Evolutionary conservation across 768 basidiomycete genomes (phyloP).

Genomic region (Hypholoma sublateritium): DNA sequence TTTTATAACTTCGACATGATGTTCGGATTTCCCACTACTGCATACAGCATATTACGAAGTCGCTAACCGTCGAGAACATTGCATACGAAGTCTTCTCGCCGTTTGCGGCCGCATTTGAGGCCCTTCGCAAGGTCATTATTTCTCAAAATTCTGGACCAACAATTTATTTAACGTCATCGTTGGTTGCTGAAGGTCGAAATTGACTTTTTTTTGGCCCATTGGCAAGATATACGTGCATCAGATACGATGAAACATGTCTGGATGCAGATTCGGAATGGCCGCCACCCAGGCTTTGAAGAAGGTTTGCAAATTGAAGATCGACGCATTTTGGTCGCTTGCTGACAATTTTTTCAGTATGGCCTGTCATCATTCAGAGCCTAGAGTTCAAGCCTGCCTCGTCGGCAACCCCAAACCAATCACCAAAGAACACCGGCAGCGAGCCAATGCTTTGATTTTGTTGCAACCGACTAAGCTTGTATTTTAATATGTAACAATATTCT

Average conservation of each 20-base stretch:
- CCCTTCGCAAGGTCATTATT: slow-evolving; percentile 64
- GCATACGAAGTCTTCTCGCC: slow-evolving; percentile 85
- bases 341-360: slow-evolving; percentile 51
- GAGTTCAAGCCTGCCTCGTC: slow-evolving; percentile 49
- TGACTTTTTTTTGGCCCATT: slow-evolving; percentile 77
- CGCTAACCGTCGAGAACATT: slow-evolving; percentile 76
- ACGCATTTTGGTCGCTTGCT: background rate
- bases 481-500: no score
- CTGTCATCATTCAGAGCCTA: slow-evolving; percentile 59
- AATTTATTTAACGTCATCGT: slow-evolving; percentile 23
- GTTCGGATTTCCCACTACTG: background rate
- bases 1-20: background rate
- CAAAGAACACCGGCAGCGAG: slow-evolving; percentile 8
- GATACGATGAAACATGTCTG: slow-evolving; percentile 81
- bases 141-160: background rate
- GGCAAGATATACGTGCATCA: slow-evolving; percentile 82
- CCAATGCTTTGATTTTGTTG: background rate
- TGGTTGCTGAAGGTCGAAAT: slow-evolving; percentile 57
- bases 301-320: slow-evolving; percentile 33
- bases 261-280: slow-evolving; percentile 80
- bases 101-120: slow-evolving; percentile 80
- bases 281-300: slow-evolving; percentile 88
- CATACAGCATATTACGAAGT: slow-evolving; percentile 69
- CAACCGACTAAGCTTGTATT: background rate
- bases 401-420: slow-evolving; percentile 8